Percentiles rank a stretch among this genome's conserved stretches.
phyloP scores from a whole-genome alignment of 108 stramenopile species.

The Cyclotella distinguenda region DNA sequence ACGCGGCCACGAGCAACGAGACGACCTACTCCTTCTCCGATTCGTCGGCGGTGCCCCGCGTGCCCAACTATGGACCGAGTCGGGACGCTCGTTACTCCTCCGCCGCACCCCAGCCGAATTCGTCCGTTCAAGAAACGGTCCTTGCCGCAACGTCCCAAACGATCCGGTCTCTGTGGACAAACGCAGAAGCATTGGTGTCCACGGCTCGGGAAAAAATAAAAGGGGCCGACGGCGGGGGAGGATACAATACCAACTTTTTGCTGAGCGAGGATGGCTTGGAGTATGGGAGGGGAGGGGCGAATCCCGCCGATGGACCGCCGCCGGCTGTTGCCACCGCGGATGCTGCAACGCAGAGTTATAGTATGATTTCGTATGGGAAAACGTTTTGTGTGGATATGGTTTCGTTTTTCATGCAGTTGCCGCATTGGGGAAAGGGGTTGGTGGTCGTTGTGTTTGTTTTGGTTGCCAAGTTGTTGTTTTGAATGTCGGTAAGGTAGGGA shows the following conservation, averaged over 20 bases:
- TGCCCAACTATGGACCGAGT: slow-evolving; percentile 32
- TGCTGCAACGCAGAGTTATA: slow-evolving; percentile 14
- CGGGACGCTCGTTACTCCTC: too few relatives aligned
- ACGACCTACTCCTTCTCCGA: slow-evolving; percentile 36
- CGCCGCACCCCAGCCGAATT: too few relatives aligned
- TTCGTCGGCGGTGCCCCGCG: slow-evolving; percentile 15
- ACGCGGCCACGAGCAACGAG: slow-evolving; percentile 11
- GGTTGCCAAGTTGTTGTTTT: background rate
- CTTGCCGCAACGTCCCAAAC: slow-evolving; percentile 23
- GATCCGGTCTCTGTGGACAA: slow-evolving; percentile 7
- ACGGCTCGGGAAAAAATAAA: slow-evolving; percentile 20
- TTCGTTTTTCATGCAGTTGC: slow-evolving; percentile 27
- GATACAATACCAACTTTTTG: slow-evolving; percentile 33
- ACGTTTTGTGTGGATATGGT: slow-evolving; percentile 37
- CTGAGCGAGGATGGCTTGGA: slow-evolving; percentile 25
- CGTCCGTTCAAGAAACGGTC: too few relatives aligned
- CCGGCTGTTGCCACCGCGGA: background rate
- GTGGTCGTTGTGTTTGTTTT: slow-evolving; percentile 16
- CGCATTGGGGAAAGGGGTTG: slow-evolving; percentile 22
- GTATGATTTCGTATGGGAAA: slow-evolving; percentile 35
- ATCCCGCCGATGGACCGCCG: background rate
- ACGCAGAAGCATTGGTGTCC: slow-evolving; percentile 13
- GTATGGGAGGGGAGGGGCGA: background rate
- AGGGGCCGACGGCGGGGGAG: background rate
- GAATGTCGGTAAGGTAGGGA: background rate